Percentiles rank a stretch among this genome's conserved stretches.
phyloP scores from a whole-genome alignment of 2,329 filamentous ascomycete species.

The Phoma herbarum region DNA sequence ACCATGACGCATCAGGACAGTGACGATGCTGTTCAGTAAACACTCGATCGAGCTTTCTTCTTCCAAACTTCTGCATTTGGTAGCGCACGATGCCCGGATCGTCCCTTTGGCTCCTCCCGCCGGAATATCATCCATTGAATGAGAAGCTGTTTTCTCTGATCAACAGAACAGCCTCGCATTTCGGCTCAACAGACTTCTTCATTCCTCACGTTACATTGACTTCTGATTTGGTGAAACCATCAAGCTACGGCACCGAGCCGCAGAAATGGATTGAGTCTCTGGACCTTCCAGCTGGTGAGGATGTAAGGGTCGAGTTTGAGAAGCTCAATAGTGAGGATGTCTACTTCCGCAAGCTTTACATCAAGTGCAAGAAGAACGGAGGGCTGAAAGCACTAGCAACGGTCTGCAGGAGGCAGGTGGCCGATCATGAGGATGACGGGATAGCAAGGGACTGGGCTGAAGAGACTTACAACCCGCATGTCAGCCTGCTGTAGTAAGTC shows the following conservation, averaged over 20 bases:
- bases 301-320: conserved; percentile 42
- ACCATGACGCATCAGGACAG: conserved; percentile 10
- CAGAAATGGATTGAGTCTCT: conserved; percentile 52
- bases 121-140: conserved; percentile 43
- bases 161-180: conserved; percentile 42
- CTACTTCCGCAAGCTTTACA: conserved; percentile 53
- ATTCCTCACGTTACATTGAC: conserved; percentile 56
- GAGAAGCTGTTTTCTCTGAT: conserved; percentile 47
- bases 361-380: conserved; percentile 44
- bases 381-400: conserved; percentile 41
- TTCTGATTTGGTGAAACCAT: conserved; percentile 42
- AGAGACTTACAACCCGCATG: conserved; percentile 50
- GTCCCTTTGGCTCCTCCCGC: conserved; percentile 56
- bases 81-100: conserved; percentile 50
- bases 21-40: conserved; percentile 4
- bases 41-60: not conserved
- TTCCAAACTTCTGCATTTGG: not conserved
- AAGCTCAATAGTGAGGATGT: conserved; percentile 46
- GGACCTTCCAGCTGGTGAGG: conserved; percentile 25
- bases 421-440: conserved; percentile 33
- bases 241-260: conserved; percentile 39
- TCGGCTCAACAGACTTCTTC: conserved; percentile 51
- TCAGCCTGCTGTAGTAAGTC: conserved; percentile 55
- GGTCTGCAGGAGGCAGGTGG: conserved; percentile 39
- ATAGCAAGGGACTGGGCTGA: conserved; percentile 44